Base-by-base conservation (phyloP, 1,139 yeast species). In the Suhomyces terraborum region DNA sequence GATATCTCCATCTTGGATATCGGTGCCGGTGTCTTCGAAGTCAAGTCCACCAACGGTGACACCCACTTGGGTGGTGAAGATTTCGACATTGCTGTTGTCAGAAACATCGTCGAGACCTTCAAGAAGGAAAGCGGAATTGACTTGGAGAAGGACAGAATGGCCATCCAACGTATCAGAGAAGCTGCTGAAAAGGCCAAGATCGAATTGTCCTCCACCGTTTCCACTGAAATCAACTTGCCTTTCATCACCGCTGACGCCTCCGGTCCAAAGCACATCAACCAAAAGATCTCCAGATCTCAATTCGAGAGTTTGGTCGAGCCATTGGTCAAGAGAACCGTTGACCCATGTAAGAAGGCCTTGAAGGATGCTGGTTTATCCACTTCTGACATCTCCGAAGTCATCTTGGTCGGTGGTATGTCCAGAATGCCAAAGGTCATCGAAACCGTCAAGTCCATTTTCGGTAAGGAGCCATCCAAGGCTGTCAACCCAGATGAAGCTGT, bases 401-500 rank as follows among this genome's bases (percentile, higher is more conserved):
- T 93, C 64, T 80, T 93, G 55, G 99, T 93, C 57, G 99, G 99
- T 81, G 99, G 99, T 84, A 93, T 91, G 98, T 86, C 98, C 51
- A 88, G 99, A 80, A 93, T 93, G 98, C 99, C 99, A 73, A 94
- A 93, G 84, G 98, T 93, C 65, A 78, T 88, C 52, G 97, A 89
- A 67, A 91, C 98, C 59, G 98, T 93, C 67, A 91, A 89, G 77
- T 69, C 79, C 52, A 77, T 93, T 59, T 93, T 93, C 71, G 94
- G 94, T 67, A 88, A 82, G 72, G 96, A 93, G 64, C 97, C 98
- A 63, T 88, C 95, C 55, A 94, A 93, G 82, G 91, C 96, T 55
- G 98, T 93, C 65, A 94, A 93, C 86, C 99, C 99, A 60, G 98
- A 93, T 71, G 98, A 93, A 79, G 99, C 98, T 52, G 99, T 93